Base-by-base conservation (phyloP, 306 rosid species). In the Prunus salicina region DNA sequence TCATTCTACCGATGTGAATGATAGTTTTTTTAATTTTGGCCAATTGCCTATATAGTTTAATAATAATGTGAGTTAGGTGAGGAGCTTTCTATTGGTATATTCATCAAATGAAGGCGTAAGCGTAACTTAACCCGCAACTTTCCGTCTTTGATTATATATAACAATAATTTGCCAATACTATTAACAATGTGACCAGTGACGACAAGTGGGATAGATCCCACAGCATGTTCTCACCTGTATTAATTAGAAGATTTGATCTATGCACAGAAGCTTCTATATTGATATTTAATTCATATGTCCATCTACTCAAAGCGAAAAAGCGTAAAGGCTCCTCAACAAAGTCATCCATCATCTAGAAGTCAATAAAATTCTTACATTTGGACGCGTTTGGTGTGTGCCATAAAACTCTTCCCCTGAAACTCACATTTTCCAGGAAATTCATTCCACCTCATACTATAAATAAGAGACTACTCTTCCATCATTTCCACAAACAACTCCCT, bases 401-500 rank as follows among this genome's bases (percentile, higher is more conserved):
- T 30, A 49, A 47, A 62, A 34, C 12, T 2, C 12, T 8, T 50
- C 25, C 51, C 5, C 11, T 12, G 34, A 12, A 30, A 34, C 27
- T 32, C 55, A 32, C 65, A 65, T 76, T 66, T 76, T 76, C 66
- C 79, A 63, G 47, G n/a, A 71, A 69, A 16, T 24, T 22, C 75
- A 18, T 57, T 18, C 34, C 15, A 14, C 3, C 22, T 41, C 32
- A 0, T 6, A 38, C 50, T 41, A 11, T 38, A 67, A 41, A 67
- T 41, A n/a, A 22, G 18, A 67, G 52, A 41, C 2, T 3, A 18
- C 32, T 34, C 12, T 20, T 19, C 5, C 67, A 4, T 16, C 20
- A 28, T 16, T 30, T 63, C 67, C 67, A 30, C 46, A 63, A 30
- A 27, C 41, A 38, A 67, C 10, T 67, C 4, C 5, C 11, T 11